These are phyloP conservation scores for Veloporphyrellus conicus DNA, from an alignment of 1,284 basidiomycete species.

Conservation along the genomic window DNA sequence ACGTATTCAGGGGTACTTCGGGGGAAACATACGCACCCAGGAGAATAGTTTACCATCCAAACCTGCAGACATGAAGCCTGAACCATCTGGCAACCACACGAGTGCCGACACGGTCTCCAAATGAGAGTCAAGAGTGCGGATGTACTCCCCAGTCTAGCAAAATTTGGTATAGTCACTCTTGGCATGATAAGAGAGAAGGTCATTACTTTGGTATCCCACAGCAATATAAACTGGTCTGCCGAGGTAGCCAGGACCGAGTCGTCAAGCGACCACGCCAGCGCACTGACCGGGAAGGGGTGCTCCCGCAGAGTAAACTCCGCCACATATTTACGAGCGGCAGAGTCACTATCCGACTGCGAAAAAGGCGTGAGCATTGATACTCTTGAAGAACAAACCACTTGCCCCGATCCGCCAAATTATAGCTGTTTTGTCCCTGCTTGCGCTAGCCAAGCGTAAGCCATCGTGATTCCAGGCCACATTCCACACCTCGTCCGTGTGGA, in stretches of 20 bases:
- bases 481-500: constrained; percentile 94
- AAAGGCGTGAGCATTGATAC: constrained; percentile 7
- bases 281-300: constrained; percentile 74
- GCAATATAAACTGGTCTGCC: constrained; percentile 71
- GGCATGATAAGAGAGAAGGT: constrained; percentile 8
- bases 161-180: neutral
- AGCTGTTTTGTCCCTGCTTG: constrained; percentile 80
- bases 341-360: constrained; percentile 46
- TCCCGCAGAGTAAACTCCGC: constrained; percentile 60
- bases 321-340: constrained; percentile 55
- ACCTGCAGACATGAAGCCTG: constrained; percentile 88
- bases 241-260: constrained; percentile 79
- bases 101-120: constrained; percentile 82
- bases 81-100: constrained; percentile 84
- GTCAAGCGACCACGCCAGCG: constrained; percentile 86
- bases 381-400: constrained; percentile 30
- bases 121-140: constrained; percentile 67
- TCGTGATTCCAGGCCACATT: constrained; percentile 91
- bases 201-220: constrained; percentile 81
- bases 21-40: constrained; percentile 62
- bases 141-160: constrained; percentile 62
- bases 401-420: constrained; percentile 88
- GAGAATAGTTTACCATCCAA: constrained; percentile 84
- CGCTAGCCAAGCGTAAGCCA: constrained; percentile 80
- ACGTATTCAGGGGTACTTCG: constrained; percentile 6